These are phyloP conservation scores for Podosphaera aphanis DNA, from an alignment of 2,329 filamentous ascomycete genomes.

Conservation along the genomic window DNA sequence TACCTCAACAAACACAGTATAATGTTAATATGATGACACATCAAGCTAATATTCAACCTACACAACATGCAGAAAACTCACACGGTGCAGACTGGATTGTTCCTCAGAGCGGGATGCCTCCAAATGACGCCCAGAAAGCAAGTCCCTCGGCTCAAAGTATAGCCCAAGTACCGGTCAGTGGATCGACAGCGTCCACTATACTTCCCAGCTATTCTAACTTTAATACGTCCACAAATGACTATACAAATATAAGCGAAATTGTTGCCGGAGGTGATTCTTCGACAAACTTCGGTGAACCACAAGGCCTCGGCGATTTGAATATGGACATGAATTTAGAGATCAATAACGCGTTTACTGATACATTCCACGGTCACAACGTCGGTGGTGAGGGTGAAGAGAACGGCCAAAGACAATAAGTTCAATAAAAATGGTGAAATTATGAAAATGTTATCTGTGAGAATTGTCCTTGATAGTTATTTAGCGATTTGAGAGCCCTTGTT, in stretches of 20 bases:
- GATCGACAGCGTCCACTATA: constrained; percentile 3
- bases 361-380: constrained; percentile 40
- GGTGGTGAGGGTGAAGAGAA: constrained; percentile 5
- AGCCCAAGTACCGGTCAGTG: constrained; percentile 4
- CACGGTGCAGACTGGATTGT: constrained; percentile 48
- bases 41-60: constrained; percentile 6
- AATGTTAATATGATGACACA: constrained; percentile 4
- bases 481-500: no score
- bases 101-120: constrained; percentile 33
- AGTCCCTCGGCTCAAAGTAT: constrained; percentile 2
- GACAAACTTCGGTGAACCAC: no score
- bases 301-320: constrained; percentile 23
- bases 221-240: constrained; percentile 29
- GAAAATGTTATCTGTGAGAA: no score
- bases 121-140: constrained; percentile 6
- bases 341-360: constrained; percentile 64
- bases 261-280: constrained; percentile 54
- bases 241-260: constrained; percentile 37
- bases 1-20: constrained; percentile 9
- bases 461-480: no score
- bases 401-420: no score
- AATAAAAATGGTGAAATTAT: no score
- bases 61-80: constrained; percentile 17
- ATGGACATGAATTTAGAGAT: constrained; percentile 35
- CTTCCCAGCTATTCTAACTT: constrained; percentile 10